Conservation (phyloP, 2,329 filamentous ascomycete species). For the Lizonia empirigonia region DNA sequence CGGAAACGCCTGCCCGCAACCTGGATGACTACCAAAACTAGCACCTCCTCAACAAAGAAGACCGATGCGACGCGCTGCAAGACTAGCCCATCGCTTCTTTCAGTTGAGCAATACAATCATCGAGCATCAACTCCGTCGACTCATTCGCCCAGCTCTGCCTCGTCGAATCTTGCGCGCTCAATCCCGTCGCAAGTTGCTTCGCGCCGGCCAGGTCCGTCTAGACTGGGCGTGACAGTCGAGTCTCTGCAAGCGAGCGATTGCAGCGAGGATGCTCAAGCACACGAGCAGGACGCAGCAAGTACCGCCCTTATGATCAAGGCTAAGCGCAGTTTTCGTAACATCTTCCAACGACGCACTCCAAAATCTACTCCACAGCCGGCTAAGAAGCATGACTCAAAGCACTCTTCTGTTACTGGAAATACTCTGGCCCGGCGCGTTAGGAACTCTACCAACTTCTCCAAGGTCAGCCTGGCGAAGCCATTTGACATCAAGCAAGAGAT, state of each 20-base stretch:
- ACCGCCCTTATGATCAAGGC: constrained; percentile 19
- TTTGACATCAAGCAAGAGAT: constrained; percentile 3
- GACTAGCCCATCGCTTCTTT: not conserved
- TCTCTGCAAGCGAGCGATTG: not conserved
- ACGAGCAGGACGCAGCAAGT: not conserved
- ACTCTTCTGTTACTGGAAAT: constrained; percentile 24
- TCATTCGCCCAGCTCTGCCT: not conserved
- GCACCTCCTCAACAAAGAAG: not conserved
- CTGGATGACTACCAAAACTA: not conserved
- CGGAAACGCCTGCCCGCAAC: not conserved
- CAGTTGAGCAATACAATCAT: not conserved
- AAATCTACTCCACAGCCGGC: constrained; percentile 1
- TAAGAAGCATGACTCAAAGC: constrained; percentile 16
- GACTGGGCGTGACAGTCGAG: not conserved
- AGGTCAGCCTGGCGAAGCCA: constrained; percentile 10
- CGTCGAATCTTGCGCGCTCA: not conserved
- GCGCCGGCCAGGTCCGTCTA: not conserved
- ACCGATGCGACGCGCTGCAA: not conserved
- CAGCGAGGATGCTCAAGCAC: not conserved
- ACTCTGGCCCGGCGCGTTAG: constrained; percentile 28
- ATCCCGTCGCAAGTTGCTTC: not conserved
- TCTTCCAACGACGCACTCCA: constrained; percentile 28
- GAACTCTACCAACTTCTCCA: constrained; percentile 26
- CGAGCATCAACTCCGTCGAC: not conserved
- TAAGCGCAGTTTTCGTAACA: constrained; percentile 33